Evolutionary conservation across 2,329 filamentous ascomycete genomes (phyloP), one percentile per base, ranked within the genome.

Genomic region (Aureobasidium sp.): DNA sequence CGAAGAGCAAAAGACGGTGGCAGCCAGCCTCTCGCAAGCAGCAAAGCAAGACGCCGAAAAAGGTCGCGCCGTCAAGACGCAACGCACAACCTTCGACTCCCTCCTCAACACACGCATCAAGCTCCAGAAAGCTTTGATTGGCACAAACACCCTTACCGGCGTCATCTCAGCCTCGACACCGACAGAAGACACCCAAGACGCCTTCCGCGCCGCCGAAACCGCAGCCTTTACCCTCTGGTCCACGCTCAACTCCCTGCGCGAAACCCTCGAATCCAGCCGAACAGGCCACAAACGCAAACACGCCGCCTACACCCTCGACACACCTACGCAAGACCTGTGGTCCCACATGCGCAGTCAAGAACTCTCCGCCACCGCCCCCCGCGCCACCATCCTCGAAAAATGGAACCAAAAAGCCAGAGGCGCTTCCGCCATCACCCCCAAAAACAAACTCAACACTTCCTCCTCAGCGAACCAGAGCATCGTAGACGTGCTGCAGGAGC

Each of bases 71-170:
- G 89, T 99, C 38, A 93, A 91, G 67, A 79, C 85, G 61, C 94
- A 99, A 74, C 85, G 91, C 55, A 87, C 86, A 63, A 84, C 87
- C 0, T 99, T 96, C 69, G 93, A 97, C 67, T 84, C 89, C 0
- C 82, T 97, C 0, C 81, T 99, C 33, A 95, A 96, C 74, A 83
- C 91, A 15, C 86, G 94, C 21, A 96, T 99, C 69, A 89, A 93
- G 63, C 77, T 99, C 19, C 95, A 99, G 73, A 97, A 96, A 73
- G 90, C 89, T 1, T 76, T 99, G 15, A 82, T 94, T 17, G 86
- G 89, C 0, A 83, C 87, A 27, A 96, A 96, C 72, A 87, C 90
- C 0, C 78, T 95, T 42, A 73, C 80, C 15, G 69, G 66, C 3
- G 66, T 73, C 64, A 63, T 65, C 3, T 13, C 42, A 2, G 8